Conservation (phyloP, 208 protist species). For the Trypanosoma theileri region DNA sequence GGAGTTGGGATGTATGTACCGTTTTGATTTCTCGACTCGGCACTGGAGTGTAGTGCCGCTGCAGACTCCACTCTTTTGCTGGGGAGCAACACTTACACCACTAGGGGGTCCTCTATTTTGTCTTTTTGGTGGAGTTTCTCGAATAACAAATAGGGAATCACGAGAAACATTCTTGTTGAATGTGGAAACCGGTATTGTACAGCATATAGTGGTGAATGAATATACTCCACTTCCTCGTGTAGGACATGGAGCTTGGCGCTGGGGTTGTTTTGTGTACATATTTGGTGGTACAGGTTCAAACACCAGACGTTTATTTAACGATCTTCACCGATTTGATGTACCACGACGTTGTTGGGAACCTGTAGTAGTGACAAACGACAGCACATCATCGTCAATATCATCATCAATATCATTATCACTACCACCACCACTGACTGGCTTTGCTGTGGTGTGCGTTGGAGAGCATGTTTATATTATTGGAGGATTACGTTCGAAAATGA, state of each 20-base stretch:
- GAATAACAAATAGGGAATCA: slow-evolving; percentile 10
- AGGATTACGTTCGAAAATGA: slow-evolving; percentile 19
- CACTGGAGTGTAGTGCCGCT: neutral
- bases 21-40: neutral
- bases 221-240: slow-evolving; percentile 1
- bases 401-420: neutral
- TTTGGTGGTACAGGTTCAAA: slow-evolving; percentile 13
- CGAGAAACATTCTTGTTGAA: slow-evolving; percentile 14
- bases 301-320: slow-evolving; percentile 18
- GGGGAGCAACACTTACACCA: slow-evolving; percentile 17
- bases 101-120: slow-evolving; percentile 15
- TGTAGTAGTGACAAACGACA: neutral
- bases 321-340: slow-evolving; percentile 15
- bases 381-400: neutral
- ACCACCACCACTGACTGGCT: slow-evolving; percentile 7
- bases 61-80: slow-evolving; percentile 14
- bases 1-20: slow-evolving; percentile 14
- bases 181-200: slow-evolving; percentile 2
- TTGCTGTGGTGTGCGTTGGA: slow-evolving; percentile 8
- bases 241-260: slow-evolving; percentile 14
- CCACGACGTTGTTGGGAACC: slow-evolving; percentile 13
- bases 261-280: slow-evolving; percentile 17
- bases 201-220: neutral
- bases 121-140: slow-evolving; percentile 22
- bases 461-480: slow-evolving; percentile 16